Percentiles rank a stretch among this genome's conserved stretches.
These are phyloP conservation scores for Epichloe hybrida DNA, from an alignment of 2,329 filamentous ascomycete species.

Conservation along the genomic window DNA sequence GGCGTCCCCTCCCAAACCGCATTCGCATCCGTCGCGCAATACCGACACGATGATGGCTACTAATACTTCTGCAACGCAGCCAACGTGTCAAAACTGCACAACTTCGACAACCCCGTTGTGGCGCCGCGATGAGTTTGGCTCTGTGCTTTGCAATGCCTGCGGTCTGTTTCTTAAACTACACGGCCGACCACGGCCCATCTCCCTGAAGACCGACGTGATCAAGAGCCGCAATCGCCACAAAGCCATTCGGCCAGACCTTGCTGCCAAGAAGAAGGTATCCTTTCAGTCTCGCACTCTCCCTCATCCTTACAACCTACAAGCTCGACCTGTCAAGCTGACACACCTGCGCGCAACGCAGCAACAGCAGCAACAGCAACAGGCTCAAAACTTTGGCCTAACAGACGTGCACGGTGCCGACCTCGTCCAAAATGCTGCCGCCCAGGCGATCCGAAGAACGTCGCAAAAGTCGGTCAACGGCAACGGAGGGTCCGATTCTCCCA, in stretches of 20 bases:
- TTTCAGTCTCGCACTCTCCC: not conserved
- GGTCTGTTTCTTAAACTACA: slow-evolving; percentile 96
- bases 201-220: slow-evolving; percentile 97
- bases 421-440: slow-evolving; percentile 36
- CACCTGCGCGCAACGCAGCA: slow-evolving; percentile 9
- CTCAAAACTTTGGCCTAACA: slow-evolving; percentile 24
- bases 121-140: slow-evolving; percentile 91
- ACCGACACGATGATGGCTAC: slow-evolving; percentile 35
- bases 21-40: slow-evolving; percentile 17
- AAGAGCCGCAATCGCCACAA: slow-evolving; percentile 98
- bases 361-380: slow-evolving; percentile 26
- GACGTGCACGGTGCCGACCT: slow-evolving; percentile 47
- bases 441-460: slow-evolving; percentile 44
- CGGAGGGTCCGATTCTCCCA: slow-evolving; percentile 63
- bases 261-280: slow-evolving; percentile 71
- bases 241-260: slow-evolving; percentile 63
- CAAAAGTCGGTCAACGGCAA: slow-evolving; percentile 61
- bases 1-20: slow-evolving; percentile 14
- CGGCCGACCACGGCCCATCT: slow-evolving; percentile 83
- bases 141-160: slow-evolving; percentile 96
- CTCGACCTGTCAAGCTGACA: not conserved
- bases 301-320: not conserved
- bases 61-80: slow-evolving; percentile 58
- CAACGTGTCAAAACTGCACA: slow-evolving; percentile 89
- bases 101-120: slow-evolving; percentile 94